phyloP scores from a whole-genome alignment of 306 rosid genomes.

The Clitoria ternatea region DNA sequence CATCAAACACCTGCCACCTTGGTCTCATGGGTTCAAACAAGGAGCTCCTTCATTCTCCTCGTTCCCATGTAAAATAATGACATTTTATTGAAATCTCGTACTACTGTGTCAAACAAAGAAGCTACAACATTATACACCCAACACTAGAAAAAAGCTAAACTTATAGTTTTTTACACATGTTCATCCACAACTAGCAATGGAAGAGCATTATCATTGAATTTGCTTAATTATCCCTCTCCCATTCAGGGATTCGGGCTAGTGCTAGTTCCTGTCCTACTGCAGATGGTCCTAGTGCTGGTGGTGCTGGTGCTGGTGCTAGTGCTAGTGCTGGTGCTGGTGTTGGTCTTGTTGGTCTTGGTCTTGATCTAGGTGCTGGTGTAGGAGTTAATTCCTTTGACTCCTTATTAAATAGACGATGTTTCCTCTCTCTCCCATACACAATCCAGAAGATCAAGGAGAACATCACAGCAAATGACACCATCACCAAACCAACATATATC shows the following conservation, averaged over 20 bases:
- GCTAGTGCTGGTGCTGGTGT: background rate
- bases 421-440: conserved; percentile 74
- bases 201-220: conserved; percentile 1
- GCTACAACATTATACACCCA: conserved; percentile 10
- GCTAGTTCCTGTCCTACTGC: background rate
- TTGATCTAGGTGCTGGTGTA: background rate
- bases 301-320: background rate
- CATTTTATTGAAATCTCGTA: background rate
- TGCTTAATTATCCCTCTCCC: conserved; percentile 7
- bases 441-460: conserved; percentile 82
- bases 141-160: conserved; percentile 13
- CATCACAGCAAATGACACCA: conserved; percentile 74
- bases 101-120: background rate
- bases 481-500: conserved; percentile 68
- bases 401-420: conserved; percentile 55
- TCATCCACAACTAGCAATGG: conserved; percentile 12
- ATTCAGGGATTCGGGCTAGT: conserved; percentile 17
- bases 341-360: background rate
- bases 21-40: background rate
- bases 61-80: background rate
- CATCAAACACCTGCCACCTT: background rate
- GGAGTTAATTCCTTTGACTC: conserved; percentile 33
- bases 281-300: too few relatives aligned
- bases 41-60: background rate
- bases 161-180: background rate